Percentiles rank a stretch among this genome's conserved stretches.
Conservation (phyloP, 768 basidiomycete species). For the Leccinum subgranulosum region DNA sequence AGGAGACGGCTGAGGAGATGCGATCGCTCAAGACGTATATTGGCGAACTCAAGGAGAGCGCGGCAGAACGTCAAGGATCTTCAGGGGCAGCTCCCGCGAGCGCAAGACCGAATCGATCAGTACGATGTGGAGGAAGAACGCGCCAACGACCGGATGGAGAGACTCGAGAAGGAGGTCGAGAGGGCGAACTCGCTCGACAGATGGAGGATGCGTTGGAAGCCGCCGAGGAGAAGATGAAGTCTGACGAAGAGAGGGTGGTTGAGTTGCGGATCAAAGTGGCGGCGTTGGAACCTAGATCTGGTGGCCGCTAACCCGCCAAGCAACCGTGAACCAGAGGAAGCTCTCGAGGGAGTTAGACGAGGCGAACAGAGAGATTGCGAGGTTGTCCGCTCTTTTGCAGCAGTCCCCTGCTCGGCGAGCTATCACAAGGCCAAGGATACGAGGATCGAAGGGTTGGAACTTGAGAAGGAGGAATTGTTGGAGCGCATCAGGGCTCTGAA, state of each 20-base stretch:
- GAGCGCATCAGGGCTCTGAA: conserved; percentile 65
- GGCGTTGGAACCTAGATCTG: conserved; percentile 45
- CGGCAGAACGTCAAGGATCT: conserved; percentile 51
- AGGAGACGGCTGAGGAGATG: conserved; percentile 30
- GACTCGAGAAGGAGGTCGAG: conserved; percentile 50
- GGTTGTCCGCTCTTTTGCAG: conserved; percentile 57
- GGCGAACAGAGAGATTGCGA: conserved; percentile 73
- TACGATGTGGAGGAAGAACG: conserved; percentile 46
- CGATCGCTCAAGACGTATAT: conserved; percentile 47
- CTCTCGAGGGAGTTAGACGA: conserved; percentile 76
- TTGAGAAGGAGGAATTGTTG: conserved; percentile 70
- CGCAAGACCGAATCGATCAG: conserved; percentile 44
- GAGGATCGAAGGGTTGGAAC: conserved; percentile 72
- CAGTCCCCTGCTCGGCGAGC: conserved; percentile 80
- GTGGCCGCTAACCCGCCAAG: conserved; percentile 16
- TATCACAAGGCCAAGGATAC: conserved; percentile 71
- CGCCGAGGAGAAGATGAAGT: conserved; percentile 65
- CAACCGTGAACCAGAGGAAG: conserved; percentile 56
- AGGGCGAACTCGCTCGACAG: conserved; percentile 54
- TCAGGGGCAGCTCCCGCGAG: conserved; percentile 50
- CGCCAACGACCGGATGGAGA: conserved; percentile 45
- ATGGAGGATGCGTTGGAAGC: conserved; percentile 76
- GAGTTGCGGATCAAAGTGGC: conserved; percentile 49
- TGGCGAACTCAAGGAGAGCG: conserved; percentile 59
- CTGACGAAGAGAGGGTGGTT: conserved; percentile 54